Evolutionary conservation across 208 protist genomes (phyloP).

Genomic region (Leishmania lainsoni): DNA sequence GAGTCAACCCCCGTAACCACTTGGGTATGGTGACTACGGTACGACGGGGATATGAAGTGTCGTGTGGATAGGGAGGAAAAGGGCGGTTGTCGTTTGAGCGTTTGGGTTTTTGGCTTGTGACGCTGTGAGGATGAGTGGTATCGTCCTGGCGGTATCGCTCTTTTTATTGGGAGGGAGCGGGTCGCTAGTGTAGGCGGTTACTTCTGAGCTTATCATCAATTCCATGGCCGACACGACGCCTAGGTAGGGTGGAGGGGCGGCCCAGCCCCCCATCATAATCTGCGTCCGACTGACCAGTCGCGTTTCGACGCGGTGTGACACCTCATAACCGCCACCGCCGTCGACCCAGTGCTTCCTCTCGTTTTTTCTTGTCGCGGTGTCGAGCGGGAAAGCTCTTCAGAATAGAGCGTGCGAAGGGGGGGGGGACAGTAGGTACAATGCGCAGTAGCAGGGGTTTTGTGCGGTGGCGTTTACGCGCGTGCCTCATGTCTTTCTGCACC

Average conservation of each 20-base stretch:
- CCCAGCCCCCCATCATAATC: not conserved
- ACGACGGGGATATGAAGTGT: not conserved
- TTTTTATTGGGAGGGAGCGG: conserved; percentile 15
- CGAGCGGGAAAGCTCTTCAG: not conserved
- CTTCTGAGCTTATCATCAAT: not conserved
- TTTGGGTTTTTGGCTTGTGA: too few relatives aligned
- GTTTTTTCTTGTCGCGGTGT: not conserved
- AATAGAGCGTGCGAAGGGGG: not conserved
- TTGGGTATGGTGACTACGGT: conserved; percentile 74
- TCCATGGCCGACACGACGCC: not conserved
- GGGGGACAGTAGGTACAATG: not conserved
- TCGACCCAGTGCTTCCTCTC: conserved; percentile 17
- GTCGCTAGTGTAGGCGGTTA: conserved; percentile 29
- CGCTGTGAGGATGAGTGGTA: too few relatives aligned
- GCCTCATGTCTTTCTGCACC: not conserved
- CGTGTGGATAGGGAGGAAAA: not conserved
- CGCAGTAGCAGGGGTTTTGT: not conserved
- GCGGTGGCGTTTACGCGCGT: too few relatives aligned
- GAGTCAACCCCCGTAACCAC: conserved; percentile 90
- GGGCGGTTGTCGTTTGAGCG: too few relatives aligned
- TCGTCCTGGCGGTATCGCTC: not conserved
- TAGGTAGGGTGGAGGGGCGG: not conserved
- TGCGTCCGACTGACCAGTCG: not conserved
- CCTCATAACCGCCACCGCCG: conserved; percentile 22
- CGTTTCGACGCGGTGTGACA: conserved; percentile 27